Evolutionary conservation across 2,329 filamentous ascomycete species (phyloP).

Genomic region (Metarhizium brunneum): DNA sequence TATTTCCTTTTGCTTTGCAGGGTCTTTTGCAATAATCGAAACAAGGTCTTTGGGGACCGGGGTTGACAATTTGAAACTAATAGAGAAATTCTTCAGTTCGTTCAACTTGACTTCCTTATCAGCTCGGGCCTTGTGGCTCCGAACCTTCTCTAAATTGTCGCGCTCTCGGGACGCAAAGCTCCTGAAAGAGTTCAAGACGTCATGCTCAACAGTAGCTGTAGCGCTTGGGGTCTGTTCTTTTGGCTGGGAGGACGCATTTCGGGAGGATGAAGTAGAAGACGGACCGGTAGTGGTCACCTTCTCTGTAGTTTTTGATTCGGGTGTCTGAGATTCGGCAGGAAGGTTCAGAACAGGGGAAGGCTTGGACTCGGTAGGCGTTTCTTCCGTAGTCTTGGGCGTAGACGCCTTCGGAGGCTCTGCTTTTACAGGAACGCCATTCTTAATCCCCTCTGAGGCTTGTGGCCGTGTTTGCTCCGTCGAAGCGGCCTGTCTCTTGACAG

Average conservation of each 20-base stretch:
- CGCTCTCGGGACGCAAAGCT: conserved; percentile 51
- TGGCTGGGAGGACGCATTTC: conserved; percentile 30
- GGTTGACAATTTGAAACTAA: conserved; percentile 87
- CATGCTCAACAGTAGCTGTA: conserved; percentile 51
- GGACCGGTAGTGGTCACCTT: conserved; percentile 17
- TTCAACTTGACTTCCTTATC: conserved; percentile 91
- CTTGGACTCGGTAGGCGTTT: conserved; percentile 24
- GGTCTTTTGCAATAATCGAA: conserved; percentile 92
- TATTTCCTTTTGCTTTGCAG: conserved; percentile 87
- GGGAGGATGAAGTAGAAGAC: conserved; percentile 26
- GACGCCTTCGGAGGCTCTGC: conserved; percentile 15
- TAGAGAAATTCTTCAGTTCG: conserved; percentile 90
- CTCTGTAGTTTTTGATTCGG: conserved; percentile 16
- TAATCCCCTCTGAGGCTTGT: conserved; percentile 16
- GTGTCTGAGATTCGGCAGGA: conserved; percentile 20
- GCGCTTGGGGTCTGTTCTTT: conserved; percentile 29
- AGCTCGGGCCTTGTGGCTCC: conserved; percentile 49
- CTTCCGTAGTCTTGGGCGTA: conserved; percentile 20
- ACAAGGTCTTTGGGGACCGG: conserved; percentile 88
- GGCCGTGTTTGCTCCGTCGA: conserved; percentile 15
- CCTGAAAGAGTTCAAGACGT: conserved; percentile 55
- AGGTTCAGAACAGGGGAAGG: conserved; percentile 2
- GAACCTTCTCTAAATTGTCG: conserved; percentile 44
- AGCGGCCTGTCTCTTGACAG: conserved; percentile 27
- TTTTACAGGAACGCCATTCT: conserved; percentile 21